Evolutionary conservation across 2,329 filamentous ascomycete genomes (phyloP), one percentile per base, ranked within the genome.

Genomic region (Pseudogymnoascus sp.): DNA sequence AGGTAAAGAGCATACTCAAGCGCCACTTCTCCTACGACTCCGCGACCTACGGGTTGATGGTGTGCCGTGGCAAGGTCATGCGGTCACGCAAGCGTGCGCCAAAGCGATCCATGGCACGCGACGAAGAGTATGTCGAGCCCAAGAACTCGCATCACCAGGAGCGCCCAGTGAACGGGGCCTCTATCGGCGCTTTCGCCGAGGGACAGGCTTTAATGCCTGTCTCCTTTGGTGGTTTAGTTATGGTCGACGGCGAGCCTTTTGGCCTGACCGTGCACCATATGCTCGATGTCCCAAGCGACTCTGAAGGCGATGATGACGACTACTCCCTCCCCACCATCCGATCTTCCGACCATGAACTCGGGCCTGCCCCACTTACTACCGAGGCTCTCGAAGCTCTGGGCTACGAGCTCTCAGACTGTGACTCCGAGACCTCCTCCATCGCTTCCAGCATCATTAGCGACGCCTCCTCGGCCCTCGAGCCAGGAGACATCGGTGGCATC

Each of bases 221-320:
- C 2, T 95, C 91, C 33, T 92, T 96, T 67, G 93, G 93, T 11
- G 93, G 93, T 7, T 82, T 96, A 3, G 85, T 97, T 41, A 78
- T 94, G 33, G 85, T 97, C 1, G 92, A 97, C 71, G 86, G 89
- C 62, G 86, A 89, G 72, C 85, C 90, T 0, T 94, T 92, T 70
- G 93, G 93, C 11, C 94, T 97, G 90, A 97, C 91, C 22, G 93
- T 97, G 0, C 93, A 97, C 71, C 93, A 97, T 74, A 93, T 97
- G 86, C 84, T 97, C 2, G 93, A 97, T 78, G 83, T 86, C 63
- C 84, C 83, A 1, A 82, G 83, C 3, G 74, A 75, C 22, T 69
- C 69, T 5, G 66, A 80, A 72, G 75, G 81, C 69, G 36, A 73
- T 69, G 62, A 73, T 68, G 67, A 70, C 3, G 33, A 52, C 4